Conservation (phyloP, 257 asterid species). For the Solanum bulbocastanum region DNA sequence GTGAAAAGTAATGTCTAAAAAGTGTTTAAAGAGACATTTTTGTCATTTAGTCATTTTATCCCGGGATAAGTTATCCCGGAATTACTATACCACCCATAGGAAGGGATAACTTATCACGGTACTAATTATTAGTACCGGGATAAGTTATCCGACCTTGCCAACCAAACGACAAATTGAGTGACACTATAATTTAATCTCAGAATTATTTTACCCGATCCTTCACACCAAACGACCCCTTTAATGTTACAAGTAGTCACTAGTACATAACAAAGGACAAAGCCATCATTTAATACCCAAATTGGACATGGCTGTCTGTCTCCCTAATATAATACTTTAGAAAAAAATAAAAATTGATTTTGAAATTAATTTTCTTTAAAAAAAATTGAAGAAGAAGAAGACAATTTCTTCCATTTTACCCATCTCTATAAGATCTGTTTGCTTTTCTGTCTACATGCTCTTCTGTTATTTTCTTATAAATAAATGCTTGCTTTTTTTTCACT, state of each 20-base stretch:
- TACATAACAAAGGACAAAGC: neutral
- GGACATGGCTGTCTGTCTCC: slow-evolving; percentile 4
- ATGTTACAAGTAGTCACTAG: neutral
- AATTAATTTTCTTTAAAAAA: neutral
- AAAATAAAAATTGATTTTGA: neutral
- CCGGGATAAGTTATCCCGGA: too few relatives aligned
- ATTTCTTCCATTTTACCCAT: slow-evolving; percentile 5
- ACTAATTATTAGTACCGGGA: too few relatives aligned
- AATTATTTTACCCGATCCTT: too few relatives aligned
- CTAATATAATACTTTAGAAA: slow-evolving; percentile 3
- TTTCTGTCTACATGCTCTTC: slow-evolving; percentile 1
- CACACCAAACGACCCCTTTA: too few relatives aligned
- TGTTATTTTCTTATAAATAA: neutral
- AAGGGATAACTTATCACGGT: too few relatives aligned
- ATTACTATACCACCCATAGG: too few relatives aligned
- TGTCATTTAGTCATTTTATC: too few relatives aligned
- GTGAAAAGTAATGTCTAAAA: too few relatives aligned
- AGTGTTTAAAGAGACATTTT: too few relatives aligned
- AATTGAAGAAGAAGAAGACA: slow-evolving; percentile 11
- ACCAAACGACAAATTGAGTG: too few relatives aligned
- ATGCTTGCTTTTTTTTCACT: neutral
- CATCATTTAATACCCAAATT: neutral
- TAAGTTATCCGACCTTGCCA: too few relatives aligned
- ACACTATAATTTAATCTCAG: too few relatives aligned
- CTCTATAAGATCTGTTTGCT: slow-evolving; percentile 6